Evolutionary conservation across 345 rosid genomes (phyloP).

Genomic region (Melastoma malabathricum): DNA sequence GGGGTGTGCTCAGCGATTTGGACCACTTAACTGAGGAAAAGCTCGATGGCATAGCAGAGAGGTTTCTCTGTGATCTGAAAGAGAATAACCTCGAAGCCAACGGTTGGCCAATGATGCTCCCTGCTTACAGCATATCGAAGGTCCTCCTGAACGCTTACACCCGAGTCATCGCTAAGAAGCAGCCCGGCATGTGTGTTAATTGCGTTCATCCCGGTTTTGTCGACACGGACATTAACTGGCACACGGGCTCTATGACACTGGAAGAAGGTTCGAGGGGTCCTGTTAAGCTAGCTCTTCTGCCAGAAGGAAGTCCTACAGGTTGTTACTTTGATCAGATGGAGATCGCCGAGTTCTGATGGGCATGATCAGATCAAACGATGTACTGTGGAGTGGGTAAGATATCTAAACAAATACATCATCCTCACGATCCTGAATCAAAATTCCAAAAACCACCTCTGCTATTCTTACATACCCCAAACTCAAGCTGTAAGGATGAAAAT

Average conservation of each 20-base stretch:
- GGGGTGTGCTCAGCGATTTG: slow-evolving; percentile 25
- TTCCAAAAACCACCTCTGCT: no score
- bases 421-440: no score
- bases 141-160: slow-evolving; percentile 40
- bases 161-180: slow-evolving; percentile 31
- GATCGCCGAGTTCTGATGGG: slow-evolving; percentile 24
- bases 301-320: slow-evolving; percentile 8
- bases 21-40: slow-evolving; percentile 28
- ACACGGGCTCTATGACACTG: slow-evolving; percentile 24
- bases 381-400: no score
- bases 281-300: slow-evolving; percentile 37
- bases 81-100: slow-evolving; percentile 26
- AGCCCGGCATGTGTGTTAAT: slow-evolving; percentile 33
- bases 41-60: slow-evolving; percentile 19
- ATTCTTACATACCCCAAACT: no score
- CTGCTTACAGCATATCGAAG: slow-evolving; percentile 44
- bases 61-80: slow-evolving; percentile 23
- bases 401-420: no score
- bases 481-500: no score
- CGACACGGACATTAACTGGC: slow-evolving; percentile 31
- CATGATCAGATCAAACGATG: no score
- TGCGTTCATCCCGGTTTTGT: slow-evolving; percentile 48
- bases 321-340: slow-evolving; percentile 35
- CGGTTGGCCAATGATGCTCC: slow-evolving; percentile 41
- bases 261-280: slow-evolving; percentile 29